phyloP scores from a whole-genome alignment of 176 grass and related monocot species.

The Phyllostachys edulis region DNA sequence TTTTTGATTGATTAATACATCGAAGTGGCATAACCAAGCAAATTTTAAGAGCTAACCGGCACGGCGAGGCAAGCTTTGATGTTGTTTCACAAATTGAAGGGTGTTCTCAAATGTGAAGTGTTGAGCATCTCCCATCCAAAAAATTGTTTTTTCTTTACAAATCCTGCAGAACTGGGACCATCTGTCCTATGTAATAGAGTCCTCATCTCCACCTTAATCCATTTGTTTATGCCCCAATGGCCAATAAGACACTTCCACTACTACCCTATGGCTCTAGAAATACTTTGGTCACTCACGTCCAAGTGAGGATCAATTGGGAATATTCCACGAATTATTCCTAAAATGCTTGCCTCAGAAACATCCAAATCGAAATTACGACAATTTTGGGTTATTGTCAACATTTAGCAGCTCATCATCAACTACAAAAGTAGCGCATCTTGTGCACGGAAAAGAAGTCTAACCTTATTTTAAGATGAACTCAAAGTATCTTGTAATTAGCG shows the following conservation, averaged over 20 bases:
- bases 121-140: not conserved
- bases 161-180: not conserved
- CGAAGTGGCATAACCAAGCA: no score
- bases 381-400: not conserved
- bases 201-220: not conserved
- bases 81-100: not conserved
- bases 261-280: not conserved
- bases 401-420: not conserved
- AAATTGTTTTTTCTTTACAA: no score
- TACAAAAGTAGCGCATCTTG: not conserved
- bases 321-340: not conserved
- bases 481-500: not conserved
- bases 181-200: not conserved
- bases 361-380: constrained; percentile 1
- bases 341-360: not conserved
- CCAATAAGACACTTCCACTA: not conserved
- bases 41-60: no score
- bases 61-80: no score
- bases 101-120: not conserved
- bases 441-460: not conserved
- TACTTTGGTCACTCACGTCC: not conserved
- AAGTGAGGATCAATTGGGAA: not conserved
- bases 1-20: no score
- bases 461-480: not conserved
- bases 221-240: not conserved